Percentiles rank a stretch among this genome's conserved stretches.
These are phyloP conservation scores for Mycena galopus DNA, from an alignment of 768 basidiomycete genomes.

Conservation along the genomic window DNA sequence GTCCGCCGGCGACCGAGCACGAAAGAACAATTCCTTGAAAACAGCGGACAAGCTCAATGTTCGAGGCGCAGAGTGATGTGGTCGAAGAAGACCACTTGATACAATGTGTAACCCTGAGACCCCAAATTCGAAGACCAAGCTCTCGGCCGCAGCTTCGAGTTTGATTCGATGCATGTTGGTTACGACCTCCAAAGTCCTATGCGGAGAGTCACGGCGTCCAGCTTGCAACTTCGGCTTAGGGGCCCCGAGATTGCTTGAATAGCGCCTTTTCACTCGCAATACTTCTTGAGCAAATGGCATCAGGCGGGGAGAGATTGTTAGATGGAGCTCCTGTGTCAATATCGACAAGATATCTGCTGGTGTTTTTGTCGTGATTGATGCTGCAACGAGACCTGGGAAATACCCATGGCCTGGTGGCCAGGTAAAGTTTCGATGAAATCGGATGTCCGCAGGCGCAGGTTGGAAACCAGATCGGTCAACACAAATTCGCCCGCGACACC, in stretches of 20 bases:
- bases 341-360: conserved; percentile 52
- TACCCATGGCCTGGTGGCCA: conserved; percentile 39
- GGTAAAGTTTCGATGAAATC: conserved; percentile 41
- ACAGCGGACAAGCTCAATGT: conserved; percentile 63
- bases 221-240: conserved; percentile 29
- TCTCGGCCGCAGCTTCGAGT: conserved; percentile 78
- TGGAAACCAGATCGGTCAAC: conserved; percentile 47
- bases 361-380: conserved; percentile 48
- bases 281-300: conserved; percentile 70
- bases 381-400: conserved; percentile 63
- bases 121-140: conserved; percentile 74
- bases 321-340: conserved; percentile 54
- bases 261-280: conserved; percentile 63
- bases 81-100: conserved; percentile 50
- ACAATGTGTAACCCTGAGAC: conserved; percentile 54
- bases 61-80: conserved; percentile 46
- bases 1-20: conserved; percentile 67
- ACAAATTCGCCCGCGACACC: conserved; percentile 51
- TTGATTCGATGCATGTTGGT: conserved; percentile 59
- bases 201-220: conserved; percentile 30
- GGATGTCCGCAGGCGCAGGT: conserved; percentile 38
- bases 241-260: conserved; percentile 35
- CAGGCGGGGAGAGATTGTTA: conserved; percentile 67
- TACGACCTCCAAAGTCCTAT: conserved; percentile 50
- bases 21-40: conserved; percentile 67